phyloP scores from a whole-genome alignment of 257 asterid genomes.

The Marsdenia floribunda region DNA sequence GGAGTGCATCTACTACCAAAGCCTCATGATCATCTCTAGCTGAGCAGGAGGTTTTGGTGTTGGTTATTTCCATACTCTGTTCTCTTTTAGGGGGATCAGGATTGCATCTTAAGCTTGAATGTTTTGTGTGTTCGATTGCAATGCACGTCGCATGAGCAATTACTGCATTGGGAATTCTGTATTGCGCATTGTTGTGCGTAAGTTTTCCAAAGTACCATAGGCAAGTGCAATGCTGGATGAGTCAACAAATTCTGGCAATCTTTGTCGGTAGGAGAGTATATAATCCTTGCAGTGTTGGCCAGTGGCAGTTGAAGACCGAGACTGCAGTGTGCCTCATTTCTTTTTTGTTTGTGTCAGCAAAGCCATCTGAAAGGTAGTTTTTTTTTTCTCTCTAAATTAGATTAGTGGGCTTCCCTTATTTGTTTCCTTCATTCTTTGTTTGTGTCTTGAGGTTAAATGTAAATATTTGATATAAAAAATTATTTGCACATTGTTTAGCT shows the following conservation, averaged over 20 bases:
- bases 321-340: background rate
- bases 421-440: conserved; percentile 15
- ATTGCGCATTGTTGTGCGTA: conserved; percentile 3
- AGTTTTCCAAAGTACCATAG: conserved; percentile 3
- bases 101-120: background rate
- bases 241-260: conserved; percentile 6
- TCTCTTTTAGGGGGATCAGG: background rate
- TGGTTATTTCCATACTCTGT: background rate
- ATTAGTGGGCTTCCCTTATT: conserved; percentile 4
- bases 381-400: background rate
- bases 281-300: background rate
- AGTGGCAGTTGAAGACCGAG: background rate
- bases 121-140: background rate
- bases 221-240: background rate
- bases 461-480: conserved; percentile 15
- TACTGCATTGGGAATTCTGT: background rate
- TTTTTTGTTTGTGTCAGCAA: conserved; percentile 7
- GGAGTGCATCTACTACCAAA: conserved; percentile 27
- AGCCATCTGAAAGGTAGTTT: background rate
- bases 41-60: conserved; percentile 6
- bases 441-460: conserved; percentile 3
- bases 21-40: conserved; percentile 22
- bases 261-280: background rate
- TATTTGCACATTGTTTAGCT: background rate
- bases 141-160: background rate